Percentiles rank a stretch among this genome's conserved stretches.
phyloP scores from a whole-genome alignment of 2,329 filamentous ascomycete species.

The Coniochaeta sp. region DNA sequence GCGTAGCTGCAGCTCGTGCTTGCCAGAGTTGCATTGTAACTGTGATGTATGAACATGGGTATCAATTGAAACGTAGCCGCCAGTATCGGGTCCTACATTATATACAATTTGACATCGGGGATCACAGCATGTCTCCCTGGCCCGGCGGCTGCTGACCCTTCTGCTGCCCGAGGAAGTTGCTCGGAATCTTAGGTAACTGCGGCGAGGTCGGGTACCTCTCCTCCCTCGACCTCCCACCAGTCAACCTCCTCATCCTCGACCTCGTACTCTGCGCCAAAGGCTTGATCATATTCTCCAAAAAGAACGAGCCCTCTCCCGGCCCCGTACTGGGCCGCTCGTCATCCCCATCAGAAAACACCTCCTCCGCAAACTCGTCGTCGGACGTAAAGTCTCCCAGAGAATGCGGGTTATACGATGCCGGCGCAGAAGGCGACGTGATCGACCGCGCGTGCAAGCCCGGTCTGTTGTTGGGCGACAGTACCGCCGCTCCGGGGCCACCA shows the following conservation, averaged over 20 bases:
- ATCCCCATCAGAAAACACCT: conserved; percentile 74
- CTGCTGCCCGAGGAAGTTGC: conserved; percentile 14
- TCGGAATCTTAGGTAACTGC: conserved; percentile 18
- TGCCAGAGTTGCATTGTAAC: not conserved
- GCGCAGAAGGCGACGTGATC: conserved; percentile 70
- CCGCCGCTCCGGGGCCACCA: conserved; percentile 5
- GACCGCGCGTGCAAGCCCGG: conserved; percentile 74
- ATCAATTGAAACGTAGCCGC: not conserved
- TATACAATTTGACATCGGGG: not conserved
- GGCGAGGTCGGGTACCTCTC: conserved; percentile 15
- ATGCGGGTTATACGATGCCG: conserved; percentile 46
- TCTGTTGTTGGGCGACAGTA: conserved; percentile 37
- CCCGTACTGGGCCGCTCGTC: conserved; percentile 39
- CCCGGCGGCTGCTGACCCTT: conserved; percentile 7
- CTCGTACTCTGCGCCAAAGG: conserved; percentile 50
- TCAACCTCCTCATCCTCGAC: conserved; percentile 54
- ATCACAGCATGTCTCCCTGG: conserved; percentile 13
- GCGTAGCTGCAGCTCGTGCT: not conserved
- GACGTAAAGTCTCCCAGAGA: conserved; percentile 60
- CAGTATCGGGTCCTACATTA: too few species aligned
- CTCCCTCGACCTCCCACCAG: conserved; percentile 40
- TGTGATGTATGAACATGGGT: not conserved
- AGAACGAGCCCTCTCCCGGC: conserved; percentile 35
- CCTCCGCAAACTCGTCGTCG: conserved; percentile 69
- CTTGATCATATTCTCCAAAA: conserved; percentile 55